Base-by-base conservation (phyloP, 176 grass and related monocot species). In the Oryza meyeriana region DNA sequence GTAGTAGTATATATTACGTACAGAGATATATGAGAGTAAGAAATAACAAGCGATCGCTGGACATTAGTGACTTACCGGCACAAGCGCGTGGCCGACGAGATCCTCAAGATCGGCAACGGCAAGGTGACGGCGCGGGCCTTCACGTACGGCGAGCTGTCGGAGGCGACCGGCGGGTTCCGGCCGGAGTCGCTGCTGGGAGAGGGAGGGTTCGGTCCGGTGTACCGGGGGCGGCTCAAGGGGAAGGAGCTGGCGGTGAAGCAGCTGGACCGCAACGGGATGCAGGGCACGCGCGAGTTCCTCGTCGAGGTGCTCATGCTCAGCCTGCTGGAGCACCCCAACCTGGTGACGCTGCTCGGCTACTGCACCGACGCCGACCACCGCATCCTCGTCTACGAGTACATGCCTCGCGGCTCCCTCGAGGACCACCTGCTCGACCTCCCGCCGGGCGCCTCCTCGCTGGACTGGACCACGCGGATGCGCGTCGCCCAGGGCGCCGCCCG, bases 301-400 rank as follows among this genome's bases (percentile, higher is more conserved):
- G 82, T 82, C 26, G 83, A 85, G 83, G 83, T 80, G 57, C 72
- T 85, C 2, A 85, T 89, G 83, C 57, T 89, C 1, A 81, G 83
- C 78, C 83, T 85, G 4, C 83, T 89, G 16, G 81, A 89, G 77
- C 87, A 89, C 66, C 64, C 72, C 14, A 71, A 89, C 78, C 83
- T 89, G 20, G 87, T 89, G 40, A 85, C 65, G 0, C 87, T 89
- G 26, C 66, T 81, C 0, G 87, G 87, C 22, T 89, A 81, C 77
- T 89, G 87, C 72, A 64, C 87, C 42, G 87, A 89, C 22, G 64
- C 64, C 65, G 78, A 81, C 41, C 71, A 89, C 65, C 87, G 83
- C 72, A 89, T 89, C 77, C 87, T 89, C 8, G 78, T 85, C 2
- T 89, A 89, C 41, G 87, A 89, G 72, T 85, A 29, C 87, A 89